Conservation (phyloP, 352 stramenopile species). For the Phytophthora europaea region DNA sequence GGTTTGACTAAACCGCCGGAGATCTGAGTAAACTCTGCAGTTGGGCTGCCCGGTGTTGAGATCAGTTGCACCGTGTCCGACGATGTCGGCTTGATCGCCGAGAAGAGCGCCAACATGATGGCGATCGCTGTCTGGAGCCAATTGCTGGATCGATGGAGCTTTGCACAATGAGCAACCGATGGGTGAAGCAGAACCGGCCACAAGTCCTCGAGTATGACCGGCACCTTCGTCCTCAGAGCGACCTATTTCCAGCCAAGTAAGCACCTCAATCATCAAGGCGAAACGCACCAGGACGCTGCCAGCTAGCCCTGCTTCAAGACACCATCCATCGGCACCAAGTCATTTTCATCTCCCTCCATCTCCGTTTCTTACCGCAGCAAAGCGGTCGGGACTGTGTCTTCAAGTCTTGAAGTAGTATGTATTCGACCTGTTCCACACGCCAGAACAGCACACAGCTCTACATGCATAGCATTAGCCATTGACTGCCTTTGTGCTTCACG, state of each 20-base stretch:
- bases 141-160: conserved; percentile 20
- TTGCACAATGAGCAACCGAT: conserved; percentile 21
- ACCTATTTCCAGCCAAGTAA: conserved; percentile 30
- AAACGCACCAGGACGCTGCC: conserved; percentile 10
- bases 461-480: conserved; percentile 1
- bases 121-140: not conserved
- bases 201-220: conserved; percentile 13
- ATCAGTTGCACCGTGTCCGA: not conserved
- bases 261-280: conserved; percentile 1
- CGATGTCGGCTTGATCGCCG: conserved; percentile 19
- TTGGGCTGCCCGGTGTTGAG: conserved; percentile 25
- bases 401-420: conserved; percentile 40
- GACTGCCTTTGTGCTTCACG: conserved; percentile 13
- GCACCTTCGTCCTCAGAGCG: conserved; percentile 9
- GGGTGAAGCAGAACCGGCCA: not conserved
- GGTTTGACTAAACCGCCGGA: conserved; percentile 27
- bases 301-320: conserved; percentile 3
- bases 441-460: conserved; percentile 7
- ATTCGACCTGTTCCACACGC: conserved; percentile 27
- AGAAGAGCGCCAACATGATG: conserved; percentile 41
- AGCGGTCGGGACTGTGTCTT: conserved; percentile 26
- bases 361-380: conserved; percentile 29
- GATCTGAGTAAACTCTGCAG: conserved; percentile 16
- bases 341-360: conserved; percentile 24
- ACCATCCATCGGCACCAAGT: conserved; percentile 12